Base-by-base conservation (phyloP, 2,329 filamentous ascomycete genomes). In the Phoma herbarum region DNA sequence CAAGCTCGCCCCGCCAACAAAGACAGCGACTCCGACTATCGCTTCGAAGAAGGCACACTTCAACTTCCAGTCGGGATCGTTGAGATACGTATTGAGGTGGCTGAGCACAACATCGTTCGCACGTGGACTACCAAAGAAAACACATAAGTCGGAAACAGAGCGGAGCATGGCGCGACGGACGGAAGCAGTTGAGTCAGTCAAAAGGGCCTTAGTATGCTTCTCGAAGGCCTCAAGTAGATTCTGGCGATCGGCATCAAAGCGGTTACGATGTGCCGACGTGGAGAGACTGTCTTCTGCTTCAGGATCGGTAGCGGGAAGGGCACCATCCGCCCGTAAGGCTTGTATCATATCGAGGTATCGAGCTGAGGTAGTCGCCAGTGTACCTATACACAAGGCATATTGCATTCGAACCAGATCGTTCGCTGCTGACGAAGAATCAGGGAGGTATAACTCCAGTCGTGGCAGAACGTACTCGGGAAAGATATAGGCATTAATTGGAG, bases 31-130 rank as follows among this genome's bases (percentile, higher is more conserved):
- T 3, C 93, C 94, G 16, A 98, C 92, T 25, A 98, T 92, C 0
- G 93, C 92, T 71, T 97, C 93, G 70, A 99, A 97, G 74, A 98
- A 98, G 2, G 94, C 93, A 69, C 93, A 97, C 76, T 97, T 97
- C 29, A 99, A 81, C 75, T 92, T 92, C 95, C 95, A 99, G 74
- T 99, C 93, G 41, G 90, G 88, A 69, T 98, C 95, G 66, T 99
- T 99, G 9, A 99, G 80, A 70, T 99, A 99, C 0, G 95, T 99
- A 72, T 98, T 98, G 26, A 99, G 82, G 78, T 99, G 95, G 29
- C 93, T 96, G 22, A 99, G 81, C 16, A 99, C 88, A n/a, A 99
- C 92, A 72, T 99, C 95, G 74, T 96, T 97, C 1, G 94, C 90
- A 71, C 93, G 90, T n/a, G 89, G 85, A 60, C 91, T 93, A 3